Conservation (phyloP, 345 rosid genomes). For the Syzygium aromaticum region DNA sequence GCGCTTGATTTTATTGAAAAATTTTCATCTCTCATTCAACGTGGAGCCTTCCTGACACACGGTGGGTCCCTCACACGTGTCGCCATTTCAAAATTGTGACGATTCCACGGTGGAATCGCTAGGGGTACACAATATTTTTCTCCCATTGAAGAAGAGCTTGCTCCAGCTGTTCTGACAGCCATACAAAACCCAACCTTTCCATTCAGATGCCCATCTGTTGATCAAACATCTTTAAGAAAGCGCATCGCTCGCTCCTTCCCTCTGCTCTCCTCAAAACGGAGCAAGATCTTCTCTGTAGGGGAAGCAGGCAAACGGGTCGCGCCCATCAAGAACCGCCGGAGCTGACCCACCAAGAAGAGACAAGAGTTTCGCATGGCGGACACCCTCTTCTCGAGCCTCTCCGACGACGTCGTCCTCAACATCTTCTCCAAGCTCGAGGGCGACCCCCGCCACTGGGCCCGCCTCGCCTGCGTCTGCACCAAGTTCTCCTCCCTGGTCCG, state of each 20-base stretch:
- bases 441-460: slow-evolving; percentile 80
- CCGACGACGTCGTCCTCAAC: slow-evolving; percentile 74
- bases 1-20: too few relatives aligned
- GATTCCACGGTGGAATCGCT: too few relatives aligned
- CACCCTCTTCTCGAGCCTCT: slow-evolving; percentile 38
- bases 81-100: too few relatives aligned
- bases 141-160: too few relatives aligned
- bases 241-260: neutral
- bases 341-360: neutral
- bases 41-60: too few relatives aligned
- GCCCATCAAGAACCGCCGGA: neutral
- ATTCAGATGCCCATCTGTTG: too few relatives aligned
- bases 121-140: too few relatives aligned
- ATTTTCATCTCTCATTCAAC: too few relatives aligned
- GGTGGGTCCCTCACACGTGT: too few relatives aligned
- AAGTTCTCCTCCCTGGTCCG: slow-evolving; percentile 73
- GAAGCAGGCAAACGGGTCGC: neutral
- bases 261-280: neutral
- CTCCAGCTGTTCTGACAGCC: neutral
- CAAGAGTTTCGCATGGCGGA: slow-evolving; percentile 17
- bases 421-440: slow-evolving; percentile 84
- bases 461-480: slow-evolving; percentile 80
- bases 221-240: neutral
- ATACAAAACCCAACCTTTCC: neutral
- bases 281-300: neutral